Evolutionary conservation across 768 basidiomycete genomes (phyloP).

Genomic region (Leccinum subgranulosum): DNA sequence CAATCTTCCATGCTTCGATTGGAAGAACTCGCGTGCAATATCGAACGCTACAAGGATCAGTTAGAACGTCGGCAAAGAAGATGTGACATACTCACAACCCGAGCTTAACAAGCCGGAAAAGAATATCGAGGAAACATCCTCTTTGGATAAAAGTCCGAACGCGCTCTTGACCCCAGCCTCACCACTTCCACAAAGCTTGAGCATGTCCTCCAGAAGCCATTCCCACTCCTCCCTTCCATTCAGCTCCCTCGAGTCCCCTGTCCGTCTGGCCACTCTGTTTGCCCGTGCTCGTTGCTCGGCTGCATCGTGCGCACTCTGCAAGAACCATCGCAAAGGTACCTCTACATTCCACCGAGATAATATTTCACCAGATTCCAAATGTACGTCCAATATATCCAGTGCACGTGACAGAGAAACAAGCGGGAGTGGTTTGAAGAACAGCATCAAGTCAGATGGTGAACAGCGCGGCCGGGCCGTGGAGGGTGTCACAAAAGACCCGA

Average conservation of each 20-base stretch:
- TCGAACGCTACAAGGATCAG: conserved; percentile 49
- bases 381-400: conserved; percentile 90
- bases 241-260: conserved; percentile 54
- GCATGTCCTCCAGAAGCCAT: conserved; percentile 86
- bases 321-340: conserved; percentile 85
- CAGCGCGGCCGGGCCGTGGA: conserved; percentile 55
- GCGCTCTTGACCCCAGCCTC: conserved; percentile 68
- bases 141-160: conserved; percentile 68
- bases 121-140: conserved; percentile 80
- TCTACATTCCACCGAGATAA: conserved; percentile 84
- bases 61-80: conserved; percentile 4
- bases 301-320: conserved; percentile 66
- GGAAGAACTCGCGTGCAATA: conserved; percentile 63
- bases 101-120: conserved; percentile 82
- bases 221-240: conserved; percentile 77
- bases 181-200: conserved; percentile 65
- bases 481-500: conserved; percentile 77
- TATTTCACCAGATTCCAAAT: conserved; percentile 92
- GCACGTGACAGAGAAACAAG: conserved; percentile 71
- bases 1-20: conserved; percentile 42
- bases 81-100: conserved; percentile 64
- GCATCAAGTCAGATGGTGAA: conserved; percentile 66
- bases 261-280: conserved; percentile 75
- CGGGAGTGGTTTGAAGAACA: conserved; percentile 82
- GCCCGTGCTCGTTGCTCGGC: conserved; percentile 81